Conservation (phyloP, 2,329 filamentous ascomycete species). For the Ophiobolus disseminans region DNA sequence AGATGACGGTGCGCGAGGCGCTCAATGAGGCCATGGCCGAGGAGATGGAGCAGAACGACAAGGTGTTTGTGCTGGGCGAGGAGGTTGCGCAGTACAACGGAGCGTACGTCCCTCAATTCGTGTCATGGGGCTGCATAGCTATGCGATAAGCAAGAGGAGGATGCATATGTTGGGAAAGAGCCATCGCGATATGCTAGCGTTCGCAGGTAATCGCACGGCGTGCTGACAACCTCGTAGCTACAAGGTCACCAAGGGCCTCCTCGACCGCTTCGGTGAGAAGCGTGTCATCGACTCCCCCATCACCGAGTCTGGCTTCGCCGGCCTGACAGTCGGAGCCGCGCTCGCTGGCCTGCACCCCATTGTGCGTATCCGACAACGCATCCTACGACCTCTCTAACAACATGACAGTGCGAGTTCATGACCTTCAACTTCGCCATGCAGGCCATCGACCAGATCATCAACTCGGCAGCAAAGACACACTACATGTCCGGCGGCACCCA, state of each 20-base stretch:
- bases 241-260: slow-evolving; percentile 97
- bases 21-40: slow-evolving; percentile 97
- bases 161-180: neutral
- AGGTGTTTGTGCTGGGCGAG: slow-evolving; percentile 96
- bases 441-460: slow-evolving; percentile 99
- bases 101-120: slow-evolving; percentile 63
- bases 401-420: slow-evolving; percentile 93
- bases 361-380: slow-evolving; percentile 61
- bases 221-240: slow-evolving; percentile 66
- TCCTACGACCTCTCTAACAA: slow-evolving; percentile 18
- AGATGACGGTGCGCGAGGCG: slow-evolving; percentile 96
- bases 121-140: slow-evolving; percentile 14
- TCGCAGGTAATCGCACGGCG: neutral
- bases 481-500: slow-evolving; percentile 99
- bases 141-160: slow-evolving; percentile 5
- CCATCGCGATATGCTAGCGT: slow-evolving; percentile 5
- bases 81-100: slow-evolving; percentile 99
- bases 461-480: slow-evolving; percentile 97
- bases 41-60: slow-evolving; percentile 92
- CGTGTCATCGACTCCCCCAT: slow-evolving; percentile 98
- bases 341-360: slow-evolving; percentile 93
- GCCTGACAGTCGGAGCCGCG: slow-evolving; percentile 92
- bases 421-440: slow-evolving; percentile 99
- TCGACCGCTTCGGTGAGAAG: slow-evolving; percentile 97
- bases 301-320: slow-evolving; percentile 94